Evolutionary conservation across 129 eudicot species (phyloP).

Genomic region (Escallonia rubra): DNA sequence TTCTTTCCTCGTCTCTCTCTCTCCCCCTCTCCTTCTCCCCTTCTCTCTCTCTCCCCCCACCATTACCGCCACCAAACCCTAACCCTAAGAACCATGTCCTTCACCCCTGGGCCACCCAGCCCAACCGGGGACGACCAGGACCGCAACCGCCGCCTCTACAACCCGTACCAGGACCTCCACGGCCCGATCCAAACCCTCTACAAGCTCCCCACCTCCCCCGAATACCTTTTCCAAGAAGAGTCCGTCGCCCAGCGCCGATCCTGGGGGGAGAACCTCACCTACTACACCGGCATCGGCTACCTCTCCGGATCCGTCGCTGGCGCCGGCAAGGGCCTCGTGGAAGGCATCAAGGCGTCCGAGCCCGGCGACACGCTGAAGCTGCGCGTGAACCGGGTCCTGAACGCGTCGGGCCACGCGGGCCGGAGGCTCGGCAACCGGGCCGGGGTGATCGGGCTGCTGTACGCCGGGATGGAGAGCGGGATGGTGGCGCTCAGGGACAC

Average conservation of each 20-base stretch:
- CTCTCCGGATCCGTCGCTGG: conserved; percentile 72
- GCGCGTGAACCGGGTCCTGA: conserved; percentile 60
- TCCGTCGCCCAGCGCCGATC: conserved; percentile 83
- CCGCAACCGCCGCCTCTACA: conserved; percentile 67
- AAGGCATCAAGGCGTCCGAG: conserved; percentile 60
- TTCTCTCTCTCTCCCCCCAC: neutral
- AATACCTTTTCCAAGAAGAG: conserved; percentile 86
- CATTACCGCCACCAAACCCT: conserved; percentile 21
- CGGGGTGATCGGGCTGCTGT: conserved; percentile 78
- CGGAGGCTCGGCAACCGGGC: conserved; percentile 65
- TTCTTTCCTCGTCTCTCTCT: conserved; percentile 6
- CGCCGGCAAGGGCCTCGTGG: conserved; percentile 54
- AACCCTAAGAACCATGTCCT: conserved; percentile 35
- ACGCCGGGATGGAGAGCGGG: conserved; percentile 88
- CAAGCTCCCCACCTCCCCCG: conserved; percentile 87
- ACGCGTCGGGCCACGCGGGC: conserved; percentile 67
- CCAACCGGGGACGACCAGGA: conserved; percentile 28
- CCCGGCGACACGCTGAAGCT: conserved; percentile 65
- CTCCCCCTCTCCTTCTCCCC: neutral
- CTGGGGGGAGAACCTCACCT: conserved; percentile 94
- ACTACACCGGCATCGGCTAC: conserved; percentile 91
- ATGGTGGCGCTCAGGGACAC: conserved; percentile 73
- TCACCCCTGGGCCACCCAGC: conserved; percentile 31
- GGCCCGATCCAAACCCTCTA: conserved; percentile 57
- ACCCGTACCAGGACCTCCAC: conserved; percentile 76